Evolutionary conservation across 2,329 filamentous ascomycete species (phyloP), one percentile per base, ranked within the genome.

Genomic region (Emericellopsis cladophorae): DNA sequence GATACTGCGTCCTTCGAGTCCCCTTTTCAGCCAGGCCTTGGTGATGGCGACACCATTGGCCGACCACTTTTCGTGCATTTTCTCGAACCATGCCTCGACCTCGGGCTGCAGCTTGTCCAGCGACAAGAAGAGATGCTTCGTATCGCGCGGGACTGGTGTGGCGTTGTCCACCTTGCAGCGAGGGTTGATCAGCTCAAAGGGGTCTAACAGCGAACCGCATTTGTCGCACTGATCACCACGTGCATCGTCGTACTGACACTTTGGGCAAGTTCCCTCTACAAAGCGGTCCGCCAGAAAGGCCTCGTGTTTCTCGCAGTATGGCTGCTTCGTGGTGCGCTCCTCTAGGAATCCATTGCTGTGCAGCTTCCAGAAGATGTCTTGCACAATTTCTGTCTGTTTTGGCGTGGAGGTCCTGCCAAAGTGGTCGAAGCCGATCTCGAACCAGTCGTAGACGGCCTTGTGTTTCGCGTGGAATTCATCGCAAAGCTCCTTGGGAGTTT

Each of bases 391-490:
- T 18, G 88, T 95, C 63, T 96, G 92, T 53, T 92, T 76, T 41
- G 76, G 64, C 15, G 90, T 96, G 4, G 89, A 87, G 5, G 92
- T 96, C 44, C 89, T 82, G 46, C 89, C 92, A 57, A 96, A 98
- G 61, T 89, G 81, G 64, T 96, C 90, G 57, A 96, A 96, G 44
- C 76, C 80, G 55, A 96, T 90, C 56, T 88, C 79, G 66, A 98
- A 98, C 87, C 90, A 95, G 60, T 93, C 76, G 62, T 96, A 96
- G 49, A 95, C 83, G 38, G 84, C 85, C 53, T 87, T 79, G 65
- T 95, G 90, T 44, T 94, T 79, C 53, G 78, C 79, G 65, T 93
- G 85, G 68, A 93, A 95, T 67, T 95, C 93, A 62, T 84, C 78
- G 67, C 90, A 95, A 11, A 96, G 77, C 56, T 89, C 75, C 53